These are phyloP conservation scores for Setaria italica DNA, from an alignment of 202 grass and related monocot genomes.

Conservation along the genomic window DNA sequence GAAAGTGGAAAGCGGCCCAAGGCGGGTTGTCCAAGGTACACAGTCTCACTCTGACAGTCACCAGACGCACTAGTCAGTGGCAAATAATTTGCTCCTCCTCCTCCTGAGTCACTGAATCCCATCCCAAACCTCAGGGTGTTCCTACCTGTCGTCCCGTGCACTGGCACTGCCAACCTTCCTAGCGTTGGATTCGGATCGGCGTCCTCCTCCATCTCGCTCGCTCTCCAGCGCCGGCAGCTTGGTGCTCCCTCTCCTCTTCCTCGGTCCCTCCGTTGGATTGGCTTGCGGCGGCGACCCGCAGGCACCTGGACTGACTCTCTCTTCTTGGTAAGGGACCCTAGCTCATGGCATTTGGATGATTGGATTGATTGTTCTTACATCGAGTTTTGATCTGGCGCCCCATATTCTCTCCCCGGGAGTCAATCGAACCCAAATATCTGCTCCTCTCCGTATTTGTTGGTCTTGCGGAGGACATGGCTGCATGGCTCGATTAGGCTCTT, in stretches of 20 bases:
- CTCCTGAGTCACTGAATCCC: too few species aligned
- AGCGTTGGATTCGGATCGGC: background rate
- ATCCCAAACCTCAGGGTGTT: too few species aligned
- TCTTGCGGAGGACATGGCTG: too few species aligned
- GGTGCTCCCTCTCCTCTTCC: background rate
- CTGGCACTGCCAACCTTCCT: too few species aligned
- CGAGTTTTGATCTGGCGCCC: background rate
- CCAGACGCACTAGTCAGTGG: too few species aligned
- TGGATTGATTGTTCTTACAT: background rate
- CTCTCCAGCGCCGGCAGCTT: background rate
- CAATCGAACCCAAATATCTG: background rate
- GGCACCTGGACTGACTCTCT: background rate
- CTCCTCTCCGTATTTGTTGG: background rate
- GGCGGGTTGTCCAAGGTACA: too few species aligned
- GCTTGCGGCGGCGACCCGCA: background rate
- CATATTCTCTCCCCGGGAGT: background rate
- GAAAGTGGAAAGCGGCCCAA: too few species aligned
- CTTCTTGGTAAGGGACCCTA: constrained; percentile 1
- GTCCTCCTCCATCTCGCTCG: too few species aligned
- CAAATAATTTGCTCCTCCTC: too few species aligned
- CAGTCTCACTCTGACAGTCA: too few species aligned
- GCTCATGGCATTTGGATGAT: background rate
- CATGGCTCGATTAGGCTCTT: background rate
- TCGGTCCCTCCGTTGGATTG: background rate
- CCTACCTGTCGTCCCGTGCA: too few species aligned